These are phyloP conservation scores for Xylaria sp. DNA, from an alignment of 2,329 filamentous ascomycete species.

Conservation along the genomic window DNA sequence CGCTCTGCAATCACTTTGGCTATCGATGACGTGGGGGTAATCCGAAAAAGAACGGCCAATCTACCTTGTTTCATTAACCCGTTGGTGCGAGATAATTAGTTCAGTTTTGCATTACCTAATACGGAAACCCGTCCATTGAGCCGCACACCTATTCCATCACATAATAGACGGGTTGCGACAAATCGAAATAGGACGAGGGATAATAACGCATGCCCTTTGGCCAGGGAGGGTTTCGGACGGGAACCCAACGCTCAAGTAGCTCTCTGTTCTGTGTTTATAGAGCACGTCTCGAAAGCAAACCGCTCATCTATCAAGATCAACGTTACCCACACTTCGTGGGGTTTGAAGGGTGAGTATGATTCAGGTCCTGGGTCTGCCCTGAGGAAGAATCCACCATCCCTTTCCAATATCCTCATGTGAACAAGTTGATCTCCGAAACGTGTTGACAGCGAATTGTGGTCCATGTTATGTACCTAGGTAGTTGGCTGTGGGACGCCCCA, in stretches of 20 bases:
- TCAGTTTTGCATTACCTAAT: conserved; percentile 9
- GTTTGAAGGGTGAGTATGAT: background rate
- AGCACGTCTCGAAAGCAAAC: background rate
- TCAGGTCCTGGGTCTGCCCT: background rate
- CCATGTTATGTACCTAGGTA: background rate
- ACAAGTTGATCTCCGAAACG: background rate
- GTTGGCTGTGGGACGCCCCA: background rate
- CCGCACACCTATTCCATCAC: conserved; percentile 16
- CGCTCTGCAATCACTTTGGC: background rate
- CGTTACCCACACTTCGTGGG: background rate
- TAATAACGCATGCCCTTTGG: background rate
- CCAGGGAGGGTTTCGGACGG: background rate
- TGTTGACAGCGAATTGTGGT: background rate
- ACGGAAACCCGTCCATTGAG: conserved; percentile 22
- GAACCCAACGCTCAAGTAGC: background rate
- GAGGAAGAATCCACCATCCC: conserved; percentile 1
- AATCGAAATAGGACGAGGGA: background rate
- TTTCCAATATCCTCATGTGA: background rate
- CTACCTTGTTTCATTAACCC: background rate
- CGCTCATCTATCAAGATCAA: conserved; percentile 7
- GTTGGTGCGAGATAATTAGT: conserved; percentile 14
- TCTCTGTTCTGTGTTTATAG: background rate
- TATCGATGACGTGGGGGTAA: conserved; percentile 15
- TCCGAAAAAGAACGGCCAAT: conserved; percentile 1
- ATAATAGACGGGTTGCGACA: background rate